Base-by-base conservation (phyloP, 768 basidiomycete genomes). In the Dacryopinax primogenitus region DNA sequence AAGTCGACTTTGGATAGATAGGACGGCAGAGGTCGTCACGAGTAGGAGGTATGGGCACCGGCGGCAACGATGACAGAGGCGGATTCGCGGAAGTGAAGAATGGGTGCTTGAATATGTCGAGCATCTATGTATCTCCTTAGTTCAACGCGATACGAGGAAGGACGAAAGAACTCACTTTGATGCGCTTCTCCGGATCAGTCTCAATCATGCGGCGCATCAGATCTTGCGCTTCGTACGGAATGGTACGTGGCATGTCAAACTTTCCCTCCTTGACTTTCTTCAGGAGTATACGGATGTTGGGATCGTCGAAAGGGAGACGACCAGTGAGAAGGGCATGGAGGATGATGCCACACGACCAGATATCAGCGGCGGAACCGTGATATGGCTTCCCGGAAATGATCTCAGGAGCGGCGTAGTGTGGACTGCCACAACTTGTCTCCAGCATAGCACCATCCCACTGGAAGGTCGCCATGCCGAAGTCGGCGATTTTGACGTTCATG, bases 381-480 rank as follows among this genome's bases (percentile, higher is more conserved):
- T 96, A 98, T 71, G 85, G 86, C 75, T 86, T 80, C 9, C 93
- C 93, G 65, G 90, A 87, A 68, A 97, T 92, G 72, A 98, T 93
- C 77, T 98, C 94, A 1, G 95, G 95, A 71, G 88, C 90, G 3
- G 93, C 95, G 68, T 98, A 98, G 75, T 98, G 94, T 67, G 95
- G 95, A 67, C 88, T 91, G 6, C 95, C 95, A 72, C 95, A 97
- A 71, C 89, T 92, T 1, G 95, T 97, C 77, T 95, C 91, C 30
- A 96, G 83, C 69, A 93, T 82, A 44, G 87, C 81, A 39, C 86
- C 83, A 37, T 88, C 89, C 39, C 88, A 87, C 66, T 92, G 90
- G 72, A 96, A 90, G 11, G 94, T 90, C 28, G 95, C 94, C 95
- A 97, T 96, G 23, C 95, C 95, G 85, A 95, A 97, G 76, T 97